Conservation (phyloP, 257 asterid species). For the Solanum dulcamara region DNA sequence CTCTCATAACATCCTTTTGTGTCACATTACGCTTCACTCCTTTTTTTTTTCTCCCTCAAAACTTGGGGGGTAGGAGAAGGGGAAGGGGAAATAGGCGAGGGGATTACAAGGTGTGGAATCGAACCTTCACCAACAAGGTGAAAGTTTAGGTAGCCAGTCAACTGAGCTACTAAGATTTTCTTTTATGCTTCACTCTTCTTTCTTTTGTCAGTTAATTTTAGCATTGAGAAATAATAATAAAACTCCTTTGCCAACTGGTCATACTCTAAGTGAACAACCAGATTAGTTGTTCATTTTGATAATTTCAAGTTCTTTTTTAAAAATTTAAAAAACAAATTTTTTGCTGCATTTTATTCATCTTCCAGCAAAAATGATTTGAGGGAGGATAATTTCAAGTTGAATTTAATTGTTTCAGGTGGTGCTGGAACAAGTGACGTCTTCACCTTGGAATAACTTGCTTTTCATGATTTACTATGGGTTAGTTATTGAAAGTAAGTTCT, state of each 20-base stretch:
- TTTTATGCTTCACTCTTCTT: not conserved
- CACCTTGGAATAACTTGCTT: conserved; percentile 91
- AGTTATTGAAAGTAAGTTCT: conserved; percentile 71
- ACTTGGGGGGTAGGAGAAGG: too few relatives aligned
- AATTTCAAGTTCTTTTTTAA: not conserved
- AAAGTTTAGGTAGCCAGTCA: too few relatives aligned
- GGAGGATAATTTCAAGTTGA: not conserved
- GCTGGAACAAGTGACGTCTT: conserved; percentile 74
- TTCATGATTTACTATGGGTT: conserved; percentile 91
- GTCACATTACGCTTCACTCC: not conserved
- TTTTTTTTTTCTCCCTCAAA: not conserved
- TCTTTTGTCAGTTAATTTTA: not conserved
- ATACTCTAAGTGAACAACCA: not conserved
- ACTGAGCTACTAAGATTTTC: too few relatives aligned
- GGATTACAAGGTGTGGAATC: too few relatives aligned
- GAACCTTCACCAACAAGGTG: too few relatives aligned
- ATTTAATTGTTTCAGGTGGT: conserved; percentile 54
- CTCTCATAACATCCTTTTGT: not conserved
- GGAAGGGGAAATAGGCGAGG: too few relatives aligned
- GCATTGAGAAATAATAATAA: not conserved
- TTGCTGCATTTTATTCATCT: too few relatives aligned
- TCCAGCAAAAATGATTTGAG: too few relatives aligned
- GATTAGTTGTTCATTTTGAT: not conserved
- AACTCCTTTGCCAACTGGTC: not conserved
- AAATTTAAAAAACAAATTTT: too few relatives aligned